Evolutionary conservation across 108 stramenopile species (phyloP).

Genomic region (Phaeodactylum tricornutum): DNA sequence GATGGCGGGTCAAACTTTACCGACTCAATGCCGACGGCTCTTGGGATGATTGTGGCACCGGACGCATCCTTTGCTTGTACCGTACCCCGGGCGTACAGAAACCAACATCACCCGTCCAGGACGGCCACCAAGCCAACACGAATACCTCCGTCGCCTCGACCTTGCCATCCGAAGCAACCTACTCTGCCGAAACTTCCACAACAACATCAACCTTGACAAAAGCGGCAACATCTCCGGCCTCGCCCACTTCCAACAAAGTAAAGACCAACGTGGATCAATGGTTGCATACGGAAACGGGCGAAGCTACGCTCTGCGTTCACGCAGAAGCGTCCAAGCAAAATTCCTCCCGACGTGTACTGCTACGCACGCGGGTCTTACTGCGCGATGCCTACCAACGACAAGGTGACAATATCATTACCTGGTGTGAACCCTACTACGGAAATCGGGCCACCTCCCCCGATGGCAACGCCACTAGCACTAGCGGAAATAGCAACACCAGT

Average conservation of each 20-base stretch:
- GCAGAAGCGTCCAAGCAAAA: conserved; percentile 40
- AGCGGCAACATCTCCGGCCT: conserved; percentile 1
- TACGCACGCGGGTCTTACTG: conserved; percentile 68
- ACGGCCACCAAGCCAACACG: background rate
- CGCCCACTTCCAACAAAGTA: conserved; percentile 1
- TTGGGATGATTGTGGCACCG: conserved; percentile 89
- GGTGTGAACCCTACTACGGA: conserved; percentile 75
- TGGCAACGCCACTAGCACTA: background rate
- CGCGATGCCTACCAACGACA: conserved; percentile 81
- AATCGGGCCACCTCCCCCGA: background rate
- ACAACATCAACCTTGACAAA: no score
- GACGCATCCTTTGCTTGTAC: conserved; percentile 67
- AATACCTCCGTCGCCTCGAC: conserved; percentile 1
- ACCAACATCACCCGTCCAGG: background rate
- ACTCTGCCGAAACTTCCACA: conserved; percentile 2
- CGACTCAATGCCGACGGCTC: conserved; percentile 76
- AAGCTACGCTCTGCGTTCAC: conserved; percentile 77
- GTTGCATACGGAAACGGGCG: conserved; percentile 56
- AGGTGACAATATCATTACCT: conserved; percentile 87
- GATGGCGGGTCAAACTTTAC: conserved; percentile 87
- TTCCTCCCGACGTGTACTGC: conserved; percentile 30
- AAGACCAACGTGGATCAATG: conserved; percentile 13
- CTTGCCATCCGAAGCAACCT: no score
- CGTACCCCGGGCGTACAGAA: background rate
- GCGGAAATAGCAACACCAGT: conserved; percentile 14